phyloP scores from a whole-genome alignment of 352 stramenopile species.

The Phytophthora palmivora region DNA sequence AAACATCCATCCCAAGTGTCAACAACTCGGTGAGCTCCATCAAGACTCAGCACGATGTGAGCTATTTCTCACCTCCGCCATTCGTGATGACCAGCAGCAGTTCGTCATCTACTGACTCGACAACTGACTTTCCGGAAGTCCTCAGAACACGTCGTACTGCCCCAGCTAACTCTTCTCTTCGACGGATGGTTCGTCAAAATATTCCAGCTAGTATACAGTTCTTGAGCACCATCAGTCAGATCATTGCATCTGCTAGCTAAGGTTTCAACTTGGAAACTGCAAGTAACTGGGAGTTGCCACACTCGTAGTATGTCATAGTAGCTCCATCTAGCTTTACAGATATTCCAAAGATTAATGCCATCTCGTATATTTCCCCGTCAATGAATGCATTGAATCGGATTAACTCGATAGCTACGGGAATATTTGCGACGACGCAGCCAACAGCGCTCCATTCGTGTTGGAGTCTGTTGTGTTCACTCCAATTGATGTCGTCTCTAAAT shows the following conservation, averaged over 20 bases:
- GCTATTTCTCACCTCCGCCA: not conserved
- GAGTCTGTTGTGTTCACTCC: no score
- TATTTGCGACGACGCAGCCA: no score
- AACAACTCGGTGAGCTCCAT: not conserved
- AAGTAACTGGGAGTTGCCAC: no score
- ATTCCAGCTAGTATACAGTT: constrained; percentile 26
- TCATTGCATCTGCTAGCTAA: constrained; percentile 25
- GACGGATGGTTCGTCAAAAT: constrained; percentile 21
- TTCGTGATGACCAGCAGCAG: no score
- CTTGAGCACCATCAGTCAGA: constrained; percentile 24
- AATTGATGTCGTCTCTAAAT: no score
- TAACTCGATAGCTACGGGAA: no score
- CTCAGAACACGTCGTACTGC: not conserved
- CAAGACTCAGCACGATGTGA: not conserved
- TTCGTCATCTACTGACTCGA: not conserved
- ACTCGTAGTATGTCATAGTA: constrained; percentile 1
- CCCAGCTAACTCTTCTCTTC: constrained; percentile 5
- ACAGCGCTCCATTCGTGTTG: no score
- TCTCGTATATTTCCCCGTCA: constrained; percentile 7
- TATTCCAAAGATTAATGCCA: not conserved
- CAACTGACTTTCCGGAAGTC: not conserved
- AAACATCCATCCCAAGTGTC: not conserved
- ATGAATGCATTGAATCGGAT: no score
- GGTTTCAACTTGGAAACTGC: no score
- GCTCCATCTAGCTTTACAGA: not conserved